A percentile compares a stretch with the other conserved stretches of the same genome.
Evolutionary conservation across 108 stramenopile species (phyloP).

Genomic region (Cyclotella kingstonii): DNA sequence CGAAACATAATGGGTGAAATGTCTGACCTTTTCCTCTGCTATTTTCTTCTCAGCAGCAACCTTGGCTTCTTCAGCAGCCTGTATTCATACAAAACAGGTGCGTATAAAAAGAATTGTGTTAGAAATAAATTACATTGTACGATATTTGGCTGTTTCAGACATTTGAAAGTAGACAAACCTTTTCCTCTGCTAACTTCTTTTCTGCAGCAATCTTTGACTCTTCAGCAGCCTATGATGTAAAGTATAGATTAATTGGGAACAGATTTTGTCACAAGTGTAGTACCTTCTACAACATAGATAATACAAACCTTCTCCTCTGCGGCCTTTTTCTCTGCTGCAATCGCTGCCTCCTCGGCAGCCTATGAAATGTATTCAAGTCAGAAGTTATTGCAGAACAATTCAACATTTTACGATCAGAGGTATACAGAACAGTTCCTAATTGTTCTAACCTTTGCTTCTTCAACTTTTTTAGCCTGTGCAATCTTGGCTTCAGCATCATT

Average conservation of each 20-base stretch:
- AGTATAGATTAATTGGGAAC: no score
- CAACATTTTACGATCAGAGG: no score
- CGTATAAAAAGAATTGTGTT: background rate
- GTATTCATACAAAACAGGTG: no score
- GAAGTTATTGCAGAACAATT: no score
- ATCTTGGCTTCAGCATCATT: constrained; percentile 2
- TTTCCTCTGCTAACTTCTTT: constrained; percentile 1
- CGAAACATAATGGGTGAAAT: no score
- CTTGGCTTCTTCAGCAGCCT: constrained; percentile 4
- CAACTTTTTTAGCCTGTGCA: background rate
- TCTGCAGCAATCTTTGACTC: constrained; percentile 12
- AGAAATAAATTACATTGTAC: no score
- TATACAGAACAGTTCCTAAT: background rate
- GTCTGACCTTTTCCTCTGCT: constrained; percentile 12
- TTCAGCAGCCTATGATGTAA: constrained; percentile 15
- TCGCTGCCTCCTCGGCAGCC: no score
- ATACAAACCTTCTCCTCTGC: no score
- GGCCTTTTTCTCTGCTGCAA: constrained; percentile 24
- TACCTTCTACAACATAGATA: no score
- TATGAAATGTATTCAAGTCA: no score
- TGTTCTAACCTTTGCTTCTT: background rate
- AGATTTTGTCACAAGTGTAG: background rate
- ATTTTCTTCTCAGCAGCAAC: constrained; percentile 33
- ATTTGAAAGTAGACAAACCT: no score
- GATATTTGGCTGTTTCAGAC: no score